Conservation (phyloP, 202 grass and related monocot species). For the Zizania palustris region DNA sequence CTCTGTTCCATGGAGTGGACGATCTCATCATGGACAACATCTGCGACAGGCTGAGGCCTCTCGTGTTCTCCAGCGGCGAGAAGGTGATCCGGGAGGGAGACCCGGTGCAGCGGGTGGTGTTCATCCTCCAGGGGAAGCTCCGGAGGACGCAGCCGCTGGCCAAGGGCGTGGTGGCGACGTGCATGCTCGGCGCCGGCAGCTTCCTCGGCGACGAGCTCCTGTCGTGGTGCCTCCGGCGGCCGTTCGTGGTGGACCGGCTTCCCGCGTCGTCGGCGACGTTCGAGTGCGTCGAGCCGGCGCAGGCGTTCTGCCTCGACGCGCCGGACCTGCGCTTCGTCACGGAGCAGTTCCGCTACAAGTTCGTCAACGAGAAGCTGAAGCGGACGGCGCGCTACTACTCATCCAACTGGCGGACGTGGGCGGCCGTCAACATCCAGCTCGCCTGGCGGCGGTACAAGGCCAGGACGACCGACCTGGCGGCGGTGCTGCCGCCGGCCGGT, state of each 20-base stretch:
- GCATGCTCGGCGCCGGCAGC: constrained; percentile 65
- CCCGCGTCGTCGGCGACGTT: constrained; percentile 86
- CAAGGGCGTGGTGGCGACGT: constrained; percentile 81
- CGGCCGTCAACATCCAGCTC: constrained; percentile 92
- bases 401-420: constrained; percentile 97
- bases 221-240: constrained; percentile 87
- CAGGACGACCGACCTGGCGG: constrained; percentile 33
- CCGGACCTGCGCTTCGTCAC: constrained; percentile 86
- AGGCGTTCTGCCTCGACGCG: constrained; percentile 77
- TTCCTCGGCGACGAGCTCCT: constrained; percentile 98
- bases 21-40: constrained; percentile 96
- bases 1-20: constrained; percentile 93
- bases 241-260: constrained; percentile 63
- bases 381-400: constrained; percentile 89
- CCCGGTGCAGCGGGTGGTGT: constrained; percentile 92
- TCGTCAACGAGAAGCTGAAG: constrained; percentile 91
- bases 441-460: constrained; percentile 78
- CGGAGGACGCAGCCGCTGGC: constrained; percentile 76
- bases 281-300: constrained; percentile 68
- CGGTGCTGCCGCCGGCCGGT: background rate
- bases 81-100: constrained; percentile 98
- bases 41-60: constrained; percentile 76
- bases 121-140: constrained; percentile 75
- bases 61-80: constrained; percentile 89
- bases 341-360: constrained; percentile 96